These are phyloP conservation scores for Diaporthe batatas DNA, from an alignment of 2,329 filamentous ascomycete species.

Conservation along the genomic window DNA sequence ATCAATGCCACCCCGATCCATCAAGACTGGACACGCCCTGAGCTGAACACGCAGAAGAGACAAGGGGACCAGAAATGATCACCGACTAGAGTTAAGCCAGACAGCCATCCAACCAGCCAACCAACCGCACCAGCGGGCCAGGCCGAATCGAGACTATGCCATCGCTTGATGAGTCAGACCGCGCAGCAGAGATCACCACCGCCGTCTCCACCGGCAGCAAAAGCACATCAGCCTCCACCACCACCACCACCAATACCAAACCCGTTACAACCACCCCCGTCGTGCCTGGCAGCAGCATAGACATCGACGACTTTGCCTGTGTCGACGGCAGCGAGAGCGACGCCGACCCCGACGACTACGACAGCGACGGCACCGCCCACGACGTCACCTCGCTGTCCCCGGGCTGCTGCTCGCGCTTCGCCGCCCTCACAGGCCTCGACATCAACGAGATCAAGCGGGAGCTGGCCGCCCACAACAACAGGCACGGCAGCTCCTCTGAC, in stretches of 20 bases:
- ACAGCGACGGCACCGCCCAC: neutral
- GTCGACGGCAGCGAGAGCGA: slow-evolving; percentile 18
- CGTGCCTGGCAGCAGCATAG: slow-evolving; percentile 18
- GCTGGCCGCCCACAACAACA: slow-evolving; percentile 20
- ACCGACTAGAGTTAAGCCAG: neutral
- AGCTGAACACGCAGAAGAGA: no score
- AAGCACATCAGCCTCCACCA: neutral
- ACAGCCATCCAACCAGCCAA: no score
- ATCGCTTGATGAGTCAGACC: slow-evolving; percentile 39
- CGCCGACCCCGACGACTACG: slow-evolving; percentile 2
- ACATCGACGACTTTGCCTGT: slow-evolving; percentile 38
- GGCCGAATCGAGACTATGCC: slow-evolving; percentile 36
- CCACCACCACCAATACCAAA: neutral
- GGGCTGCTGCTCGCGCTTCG: slow-evolving; percentile 41
- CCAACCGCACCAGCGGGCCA: neutral
- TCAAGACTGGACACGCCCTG: slow-evolving; percentile 3
- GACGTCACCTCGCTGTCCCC: slow-evolving; percentile 39
- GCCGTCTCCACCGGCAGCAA: no score
- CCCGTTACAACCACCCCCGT: neutral
- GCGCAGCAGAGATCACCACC: neutral
- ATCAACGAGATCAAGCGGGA: slow-evolving; percentile 40
- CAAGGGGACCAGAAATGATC: slow-evolving; percentile 12
- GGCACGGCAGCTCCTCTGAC: neutral
- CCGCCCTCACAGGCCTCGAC: slow-evolving; percentile 39
- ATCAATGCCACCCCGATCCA: slow-evolving; percentile 27